phyloP scores from a whole-genome alignment of 148 eudicot genomes.

The Polygonum aviculare region DNA sequence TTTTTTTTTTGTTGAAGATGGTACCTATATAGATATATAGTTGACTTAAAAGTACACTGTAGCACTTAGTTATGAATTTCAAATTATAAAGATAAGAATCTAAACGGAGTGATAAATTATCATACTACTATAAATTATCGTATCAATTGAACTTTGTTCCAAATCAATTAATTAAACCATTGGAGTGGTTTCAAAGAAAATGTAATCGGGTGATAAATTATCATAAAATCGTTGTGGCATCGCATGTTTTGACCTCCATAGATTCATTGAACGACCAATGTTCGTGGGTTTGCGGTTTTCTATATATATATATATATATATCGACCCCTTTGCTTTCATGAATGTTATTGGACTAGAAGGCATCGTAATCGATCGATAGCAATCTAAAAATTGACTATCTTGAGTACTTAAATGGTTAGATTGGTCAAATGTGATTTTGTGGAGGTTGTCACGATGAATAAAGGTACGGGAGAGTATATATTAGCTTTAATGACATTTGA shows the following conservation, averaged over 20 bases:
- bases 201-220: too few species aligned
- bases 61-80: background rate
- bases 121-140: background rate
- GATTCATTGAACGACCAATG: conserved; percentile 1
- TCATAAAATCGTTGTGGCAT: background rate
- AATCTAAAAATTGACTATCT: background rate
- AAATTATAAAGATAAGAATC: background rate
- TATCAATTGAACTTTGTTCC: background rate
- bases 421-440: background rate
- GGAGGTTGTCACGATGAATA: background rate
- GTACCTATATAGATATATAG: background rate
- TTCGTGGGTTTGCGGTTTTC: background rate
- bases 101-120: background rate
- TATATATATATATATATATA: background rate
- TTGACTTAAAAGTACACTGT: background rate
- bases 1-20: too few species aligned
- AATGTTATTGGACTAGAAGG: background rate
- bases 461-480: background rate
- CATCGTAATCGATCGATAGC: background rate
- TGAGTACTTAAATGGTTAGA: background rate
- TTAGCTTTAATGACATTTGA: background rate
- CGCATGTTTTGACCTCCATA: background rate
- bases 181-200: background rate
- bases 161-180: background rate
- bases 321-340: background rate